Conservation (phyloP, 495 filamentous ascomycete species). For the Bathelium albidoporum region DNA sequence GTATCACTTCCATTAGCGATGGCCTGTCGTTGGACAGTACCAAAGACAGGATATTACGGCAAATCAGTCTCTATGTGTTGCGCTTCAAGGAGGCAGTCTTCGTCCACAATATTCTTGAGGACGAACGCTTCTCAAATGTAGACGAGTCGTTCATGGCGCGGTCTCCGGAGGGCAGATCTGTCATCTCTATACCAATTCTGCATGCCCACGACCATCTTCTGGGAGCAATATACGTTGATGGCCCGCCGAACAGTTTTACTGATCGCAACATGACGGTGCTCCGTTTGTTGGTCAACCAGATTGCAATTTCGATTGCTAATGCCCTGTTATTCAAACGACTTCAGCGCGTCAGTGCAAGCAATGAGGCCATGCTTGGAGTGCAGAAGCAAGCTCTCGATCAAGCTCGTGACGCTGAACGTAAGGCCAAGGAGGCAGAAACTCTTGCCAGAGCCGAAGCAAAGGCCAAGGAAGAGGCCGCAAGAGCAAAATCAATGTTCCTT, state of each 20-base stretch:
- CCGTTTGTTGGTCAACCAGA: constrained; percentile 78
- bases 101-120: constrained; percentile 67
- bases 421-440: constrained; percentile 71
- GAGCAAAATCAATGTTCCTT: constrained; percentile 84
- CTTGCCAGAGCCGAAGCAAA: constrained; percentile 80
- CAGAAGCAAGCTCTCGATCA: constrained; percentile 74
- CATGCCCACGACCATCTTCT: constrained; percentile 65
- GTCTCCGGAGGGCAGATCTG: constrained; percentile 61
- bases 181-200: constrained; percentile 77
- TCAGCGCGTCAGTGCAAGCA: constrained; percentile 41
- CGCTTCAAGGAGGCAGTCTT: constrained; percentile 79
- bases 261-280: constrained; percentile 79
- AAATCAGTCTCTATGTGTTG: constrained; percentile 70
- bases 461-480: constrained; percentile 81
- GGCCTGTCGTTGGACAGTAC: constrained; percentile 55
- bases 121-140: constrained; percentile 81
- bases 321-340: constrained; percentile 70
- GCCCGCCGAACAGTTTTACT: constrained; percentile 74
- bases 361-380: constrained; percentile 76
- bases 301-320: constrained; percentile 80
- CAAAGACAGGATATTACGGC: constrained; percentile 59
- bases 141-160: constrained; percentile 56
- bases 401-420: constrained; percentile 68
- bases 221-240: constrained; percentile 78
- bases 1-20: constrained; percentile 50